Conservation (phyloP, 2,329 filamentous ascomycete species). For the Ambrosiella xylebori region DNA sequence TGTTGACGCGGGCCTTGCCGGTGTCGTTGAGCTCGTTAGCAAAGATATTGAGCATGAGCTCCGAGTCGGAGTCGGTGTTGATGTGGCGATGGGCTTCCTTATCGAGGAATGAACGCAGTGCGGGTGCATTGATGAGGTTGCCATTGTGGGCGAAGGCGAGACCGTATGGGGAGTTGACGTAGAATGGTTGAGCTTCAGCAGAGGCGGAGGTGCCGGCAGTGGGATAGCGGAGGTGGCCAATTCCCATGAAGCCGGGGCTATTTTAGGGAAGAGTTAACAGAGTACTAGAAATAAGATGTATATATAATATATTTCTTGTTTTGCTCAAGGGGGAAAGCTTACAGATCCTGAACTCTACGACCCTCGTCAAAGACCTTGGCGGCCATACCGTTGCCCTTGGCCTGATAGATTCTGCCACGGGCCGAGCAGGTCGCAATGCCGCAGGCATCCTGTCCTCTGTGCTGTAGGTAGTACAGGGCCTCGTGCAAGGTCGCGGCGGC, state of each 20-base stretch:
- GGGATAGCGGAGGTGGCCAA: slow-evolving; percentile 76
- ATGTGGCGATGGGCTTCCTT: slow-evolving; percentile 67
- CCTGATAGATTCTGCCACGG: slow-evolving; percentile 71
- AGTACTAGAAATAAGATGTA: not conserved
- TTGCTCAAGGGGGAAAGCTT: not conserved
- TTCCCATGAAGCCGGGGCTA: slow-evolving; percentile 68
- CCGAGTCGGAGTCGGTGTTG: slow-evolving; percentile 79
- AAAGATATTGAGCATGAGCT: slow-evolving; percentile 73
- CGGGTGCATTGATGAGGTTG: slow-evolving; percentile 63
- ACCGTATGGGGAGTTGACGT: slow-evolving; percentile 68
- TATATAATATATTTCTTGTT: not conserved
- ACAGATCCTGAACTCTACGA: slow-evolving; percentile 26
- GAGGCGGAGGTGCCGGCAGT: slow-evolving; percentile 61
- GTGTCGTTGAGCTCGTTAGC: slow-evolving; percentile 67
- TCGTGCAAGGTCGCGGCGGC: slow-evolving; percentile 53
- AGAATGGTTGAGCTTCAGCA: slow-evolving; percentile 82
- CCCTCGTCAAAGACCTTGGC: slow-evolving; percentile 73
- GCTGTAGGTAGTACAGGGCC: slow-evolving; percentile 51
- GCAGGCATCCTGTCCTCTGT: slow-evolving; percentile 69
- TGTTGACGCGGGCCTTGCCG: slow-evolving; percentile 64
- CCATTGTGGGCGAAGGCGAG: slow-evolving; percentile 74
- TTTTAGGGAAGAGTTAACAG: slow-evolving; percentile 25
- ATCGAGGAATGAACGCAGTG: slow-evolving; percentile 56
- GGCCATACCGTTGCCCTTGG: slow-evolving; percentile 82
- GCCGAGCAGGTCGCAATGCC: slow-evolving; percentile 57